Base-by-base conservation (phyloP, 306 rosid species). In the Fragaria iinumae region DNA sequence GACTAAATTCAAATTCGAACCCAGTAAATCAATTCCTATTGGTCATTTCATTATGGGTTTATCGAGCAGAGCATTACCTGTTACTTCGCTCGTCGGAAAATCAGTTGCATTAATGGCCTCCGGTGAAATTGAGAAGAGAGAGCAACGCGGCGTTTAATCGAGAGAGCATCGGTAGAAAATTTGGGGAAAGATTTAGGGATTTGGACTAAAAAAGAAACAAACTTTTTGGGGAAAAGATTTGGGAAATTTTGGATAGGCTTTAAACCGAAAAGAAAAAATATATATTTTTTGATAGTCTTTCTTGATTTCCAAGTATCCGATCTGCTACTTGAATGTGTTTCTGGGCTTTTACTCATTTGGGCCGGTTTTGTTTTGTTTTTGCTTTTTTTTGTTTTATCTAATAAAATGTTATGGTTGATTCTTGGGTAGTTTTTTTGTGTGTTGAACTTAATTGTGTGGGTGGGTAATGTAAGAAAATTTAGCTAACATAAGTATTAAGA, bases 111-210 rank as follows among this genome's bases (percentile, higher is more conserved):
- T 32, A 64, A 34, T 64, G 39, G 32, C 1, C 67, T 3, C 67
- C 41, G 9, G 39, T 27, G 44, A 64, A 34, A 21, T 64, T 16
- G 38, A 60, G 66, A 12, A 45, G 49, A 45, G 49, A 11, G 49
- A 11, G 49, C 14, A 41, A 41, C 11, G 44, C 44, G 44, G 52
- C 52, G 52, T 59, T 60, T 14, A 60, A 27, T 60, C 27, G 41
- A 17, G 69, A 36, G 23, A 65, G 45, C 36, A n/a, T 10, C 13
- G 27, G 17, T 59, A 1, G 65, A 11, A 65, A 65, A 65, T 36
- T 65, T 34, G 69, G 25, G 69, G 47, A 36, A 65, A 65, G 45
- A 34, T 63, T 36, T 36, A 65, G 69, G 69, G 69, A 63, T 63
- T 63, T 63, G 8, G 34, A 23, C 38, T 14, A 25, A 60, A 25